Percentiles rank a stretch among this genome's conserved stretches.
phyloP scores from a whole-genome alignment of 140 eudicot genomes.

The Ambrosia hybrid region DNA sequence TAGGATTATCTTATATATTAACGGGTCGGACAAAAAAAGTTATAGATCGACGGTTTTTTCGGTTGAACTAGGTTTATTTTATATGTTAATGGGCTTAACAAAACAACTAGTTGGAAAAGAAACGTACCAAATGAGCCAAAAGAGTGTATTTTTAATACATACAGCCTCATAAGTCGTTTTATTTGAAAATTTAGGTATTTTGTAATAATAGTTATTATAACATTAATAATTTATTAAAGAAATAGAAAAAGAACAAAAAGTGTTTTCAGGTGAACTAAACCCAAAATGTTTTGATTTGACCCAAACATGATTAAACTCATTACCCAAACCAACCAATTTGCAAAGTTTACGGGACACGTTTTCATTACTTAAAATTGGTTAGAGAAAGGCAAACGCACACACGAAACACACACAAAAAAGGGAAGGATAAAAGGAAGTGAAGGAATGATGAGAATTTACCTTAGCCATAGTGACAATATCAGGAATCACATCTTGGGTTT shows the following conservation, averaged over 20 bases:
- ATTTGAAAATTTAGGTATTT: not conserved
- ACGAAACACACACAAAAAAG: not conserved
- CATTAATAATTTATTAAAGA: not conserved
- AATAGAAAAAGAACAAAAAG: not conserved
- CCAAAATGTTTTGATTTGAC: not conserved
- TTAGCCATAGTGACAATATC: constrained; percentile 98
- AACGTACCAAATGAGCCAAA: not conserved
- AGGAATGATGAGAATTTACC: constrained; percentile 41
- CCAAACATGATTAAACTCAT: not conserved
- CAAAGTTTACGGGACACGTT: not conserved
- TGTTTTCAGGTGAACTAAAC: no score
- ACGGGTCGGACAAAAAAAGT: not conserved
- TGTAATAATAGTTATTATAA: not conserved
- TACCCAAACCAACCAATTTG: not conserved
- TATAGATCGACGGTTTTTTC: not conserved
- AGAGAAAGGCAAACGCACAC: not conserved
- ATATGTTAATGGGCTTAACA: not conserved
- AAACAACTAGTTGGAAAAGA: not conserved
- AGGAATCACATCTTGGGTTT: constrained; percentile 85
- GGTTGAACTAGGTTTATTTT: not conserved
- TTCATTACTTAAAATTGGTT: not conserved
- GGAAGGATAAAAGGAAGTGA: not conserved
- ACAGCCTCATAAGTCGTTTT: not conserved
- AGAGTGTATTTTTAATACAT: not conserved
- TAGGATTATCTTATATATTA: not conserved